A percentile compares a stretch with the other conserved stretches of the same genome.
Conservation (phyloP, 2,329 filamentous ascomycete species). For the Trichoderma sp. region DNA sequence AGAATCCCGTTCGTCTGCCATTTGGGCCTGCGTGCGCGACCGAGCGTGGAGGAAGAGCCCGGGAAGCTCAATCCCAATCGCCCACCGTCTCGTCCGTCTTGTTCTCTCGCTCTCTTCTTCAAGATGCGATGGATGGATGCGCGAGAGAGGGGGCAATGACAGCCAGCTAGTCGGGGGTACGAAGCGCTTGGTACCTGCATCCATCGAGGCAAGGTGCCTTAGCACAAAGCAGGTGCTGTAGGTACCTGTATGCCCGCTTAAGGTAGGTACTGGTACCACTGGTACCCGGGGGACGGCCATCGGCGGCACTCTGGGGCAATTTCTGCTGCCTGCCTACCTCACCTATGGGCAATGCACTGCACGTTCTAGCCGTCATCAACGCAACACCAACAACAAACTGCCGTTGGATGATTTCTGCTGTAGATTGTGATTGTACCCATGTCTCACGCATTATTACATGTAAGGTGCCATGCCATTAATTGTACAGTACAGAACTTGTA, state of each 20-base stretch:
- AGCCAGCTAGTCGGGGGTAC: not conserved
- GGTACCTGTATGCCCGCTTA: not conserved
- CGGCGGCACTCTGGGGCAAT: not conserved
- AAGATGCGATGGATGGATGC: not conserved
- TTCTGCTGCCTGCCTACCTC: not conserved
- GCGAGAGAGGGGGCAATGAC: not conserved
- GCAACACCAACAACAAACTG: not conserved
- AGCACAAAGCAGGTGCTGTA: not conserved
- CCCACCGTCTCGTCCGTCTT: not conserved
- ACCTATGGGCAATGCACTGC: not conserved
- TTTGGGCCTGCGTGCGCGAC: not conserved
- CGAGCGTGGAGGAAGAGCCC: not conserved
- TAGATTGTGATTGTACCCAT: not conserved
- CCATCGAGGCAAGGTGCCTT: not conserved
- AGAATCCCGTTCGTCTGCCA: slow-evolving; percentile 3
- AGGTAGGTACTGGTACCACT: not conserved
- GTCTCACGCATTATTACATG: not conserved
- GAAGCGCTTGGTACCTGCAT: not conserved
- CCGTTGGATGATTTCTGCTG: slow-evolving; percentile 2
- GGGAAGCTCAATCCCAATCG: not conserved
- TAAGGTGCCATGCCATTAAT: not conserved
- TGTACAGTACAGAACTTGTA: not conserved
- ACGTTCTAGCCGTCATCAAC: not conserved
- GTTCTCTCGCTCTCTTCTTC: not conserved
- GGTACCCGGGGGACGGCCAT: not conserved